Base-by-base conservation (phyloP, 2,329 filamentous ascomycete species). In the Didymella glomerata region DNA sequence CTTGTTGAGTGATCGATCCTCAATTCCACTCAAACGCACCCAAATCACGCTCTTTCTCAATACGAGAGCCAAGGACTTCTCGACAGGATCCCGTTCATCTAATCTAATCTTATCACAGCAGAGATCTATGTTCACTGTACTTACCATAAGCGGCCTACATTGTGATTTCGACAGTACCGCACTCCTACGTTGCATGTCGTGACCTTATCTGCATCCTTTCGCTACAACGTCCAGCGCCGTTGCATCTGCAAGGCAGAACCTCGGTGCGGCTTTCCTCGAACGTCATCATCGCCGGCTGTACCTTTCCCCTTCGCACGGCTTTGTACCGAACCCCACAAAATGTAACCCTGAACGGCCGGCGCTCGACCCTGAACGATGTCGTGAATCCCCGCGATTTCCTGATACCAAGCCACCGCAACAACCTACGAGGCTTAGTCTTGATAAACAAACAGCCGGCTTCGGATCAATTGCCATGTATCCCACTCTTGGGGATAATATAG, bases 251-350 rank as follows among this genome's bases (percentile, higher is more conserved):
- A 20, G 46, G 40, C 14, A 54, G 8, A 42, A 44, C 41, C 47
- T 58, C 55, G 60, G 62, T 46, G 22, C 57, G 46, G 50, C 46
- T 36, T 48, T 49, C 62, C 64, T 40, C 38, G 56, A 58, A 57
- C 42, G 58, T 54, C 49, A 62, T 45, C 30, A 54, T 41, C 36
- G 54, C 57, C 56, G 57, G 58, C 22, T 50, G 46, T 41, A 40
- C 56, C 38, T 59, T 49, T 59, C 41, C 41, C 36, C 40, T 49
- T 66, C 62, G 62, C 55, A 59, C 16, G 42, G 38, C 44, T 54
- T 62, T 65, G 45, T 38, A 49, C 62, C 62, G 64, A 65, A 61
- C 60, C 60, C 62, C 64, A 58, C 62, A 64, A 55, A 47, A 58
- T 54, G 27, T 27, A 48, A 54, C 51, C 54, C 40, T 53, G 36